phyloP scores from a whole-genome alignment of 2,329 filamentous ascomycete genomes.

The Eurotiales sp. region DNA sequence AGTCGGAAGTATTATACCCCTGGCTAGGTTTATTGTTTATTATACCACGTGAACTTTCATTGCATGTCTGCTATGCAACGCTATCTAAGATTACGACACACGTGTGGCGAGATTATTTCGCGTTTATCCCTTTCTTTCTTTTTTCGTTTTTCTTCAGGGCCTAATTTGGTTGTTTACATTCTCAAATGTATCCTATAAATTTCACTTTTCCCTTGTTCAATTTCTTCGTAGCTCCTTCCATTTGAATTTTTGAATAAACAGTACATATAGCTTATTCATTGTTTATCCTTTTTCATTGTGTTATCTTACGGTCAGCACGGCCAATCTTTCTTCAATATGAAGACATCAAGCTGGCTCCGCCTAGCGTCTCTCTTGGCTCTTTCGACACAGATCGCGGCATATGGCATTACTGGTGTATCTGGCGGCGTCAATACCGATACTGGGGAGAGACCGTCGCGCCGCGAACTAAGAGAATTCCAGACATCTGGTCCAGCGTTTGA shows the following conservation, averaged over 20 bases:
- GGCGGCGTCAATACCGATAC: slow-evolving; percentile 25
- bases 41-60: no score
- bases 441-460: slow-evolving; percentile 44
- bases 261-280: neutral
- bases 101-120: neutral
- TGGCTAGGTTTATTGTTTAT: no score
- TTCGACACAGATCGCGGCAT: slow-evolving; percentile 1
- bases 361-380: neutral
- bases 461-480: slow-evolving; percentile 65
- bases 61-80: no score
- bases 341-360: neutral
- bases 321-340: slow-evolving; percentile 1
- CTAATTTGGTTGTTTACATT: neutral
- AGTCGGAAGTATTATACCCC: no score
- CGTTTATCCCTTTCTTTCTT: neutral
- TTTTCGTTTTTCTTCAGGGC: neutral
- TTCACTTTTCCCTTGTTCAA: neutral
- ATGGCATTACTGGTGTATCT: slow-evolving; percentile 23
- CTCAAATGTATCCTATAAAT: neutral
- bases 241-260: neutral
- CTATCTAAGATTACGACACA: neutral
- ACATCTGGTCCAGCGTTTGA: slow-evolving; percentile 62
- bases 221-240: neutral
- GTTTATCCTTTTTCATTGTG: neutral
- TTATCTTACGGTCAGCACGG: neutral